Evolutionary conservation across 2,329 filamentous ascomycete genomes (phyloP).

Genomic region (Cladorrhinum sp.): DNA sequence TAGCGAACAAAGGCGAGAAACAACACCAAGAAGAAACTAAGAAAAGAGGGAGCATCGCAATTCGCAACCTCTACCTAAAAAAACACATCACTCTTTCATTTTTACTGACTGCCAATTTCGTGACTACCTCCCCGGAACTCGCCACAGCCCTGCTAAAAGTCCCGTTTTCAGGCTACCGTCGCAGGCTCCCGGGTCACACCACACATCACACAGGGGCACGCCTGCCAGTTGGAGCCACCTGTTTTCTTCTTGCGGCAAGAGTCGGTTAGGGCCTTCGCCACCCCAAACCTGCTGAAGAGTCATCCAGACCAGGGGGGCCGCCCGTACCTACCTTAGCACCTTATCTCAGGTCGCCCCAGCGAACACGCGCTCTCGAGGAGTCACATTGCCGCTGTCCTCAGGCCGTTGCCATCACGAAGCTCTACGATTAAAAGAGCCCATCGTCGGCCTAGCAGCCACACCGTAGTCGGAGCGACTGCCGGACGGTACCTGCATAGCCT

Average conservation of each 20-base stretch:
- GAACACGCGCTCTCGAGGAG: conserved; percentile 25
- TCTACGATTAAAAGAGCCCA: conserved; percentile 20
- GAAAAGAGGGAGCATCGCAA: background rate
- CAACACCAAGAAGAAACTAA: conserved; percentile 8
- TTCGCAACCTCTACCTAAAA: background rate
- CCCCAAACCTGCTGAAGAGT: conserved; percentile 25
- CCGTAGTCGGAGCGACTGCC: conserved; percentile 10
- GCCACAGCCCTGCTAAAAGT: conserved; percentile 29
- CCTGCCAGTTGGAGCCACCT: conserved; percentile 36
- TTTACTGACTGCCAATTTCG: conserved; percentile 13
- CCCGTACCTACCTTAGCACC: conserved; percentile 26
- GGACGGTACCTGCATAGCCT: conserved; percentile 28
- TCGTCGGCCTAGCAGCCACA: conserved; percentile 23
- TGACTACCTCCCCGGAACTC: conserved; percentile 21
- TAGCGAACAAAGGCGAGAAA: conserved; percentile 21
- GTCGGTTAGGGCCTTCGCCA: conserved; percentile 29
- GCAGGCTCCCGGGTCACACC: conserved; percentile 29
- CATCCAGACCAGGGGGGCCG: conserved; percentile 28
- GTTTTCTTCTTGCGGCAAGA: conserved; percentile 27
- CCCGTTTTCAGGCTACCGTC: conserved; percentile 33
- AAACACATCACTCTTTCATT: conserved; percentile 20
- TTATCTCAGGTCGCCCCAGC: conserved; percentile 25
- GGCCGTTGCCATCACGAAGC: conserved; percentile 18
- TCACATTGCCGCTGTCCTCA: conserved; percentile 23
- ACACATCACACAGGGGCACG: conserved; percentile 23